These are phyloP conservation scores for Aspergillus sp. DNA, from an alignment of 2,329 filamentous ascomycete genomes.

Conservation along the genomic window DNA sequence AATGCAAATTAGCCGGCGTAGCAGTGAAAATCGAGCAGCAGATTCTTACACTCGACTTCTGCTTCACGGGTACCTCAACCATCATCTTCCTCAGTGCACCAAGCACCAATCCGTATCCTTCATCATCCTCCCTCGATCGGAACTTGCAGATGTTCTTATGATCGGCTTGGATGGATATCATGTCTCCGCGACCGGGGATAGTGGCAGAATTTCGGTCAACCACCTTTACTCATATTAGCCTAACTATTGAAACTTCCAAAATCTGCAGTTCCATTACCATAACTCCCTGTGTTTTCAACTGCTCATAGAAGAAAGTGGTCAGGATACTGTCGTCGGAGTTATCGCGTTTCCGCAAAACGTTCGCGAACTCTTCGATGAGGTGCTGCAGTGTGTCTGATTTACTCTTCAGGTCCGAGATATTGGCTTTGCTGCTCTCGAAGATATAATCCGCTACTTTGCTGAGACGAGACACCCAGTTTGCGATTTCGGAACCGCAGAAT, in stretches of 20 bases:
- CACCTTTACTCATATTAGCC: background rate
- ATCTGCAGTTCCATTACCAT: background rate
- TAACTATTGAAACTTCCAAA: background rate
- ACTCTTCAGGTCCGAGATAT: background rate
- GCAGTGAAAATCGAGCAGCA: background rate
- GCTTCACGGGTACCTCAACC: background rate
- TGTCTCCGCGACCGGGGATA: background rate
- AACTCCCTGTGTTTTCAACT: background rate
- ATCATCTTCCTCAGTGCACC: background rate
- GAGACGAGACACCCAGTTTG: background rate
- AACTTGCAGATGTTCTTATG: background rate
- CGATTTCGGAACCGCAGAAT: background rate
- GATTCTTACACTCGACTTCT: background rate
- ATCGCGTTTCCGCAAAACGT: background rate
- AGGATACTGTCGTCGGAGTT: background rate
- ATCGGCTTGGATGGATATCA: background rate
- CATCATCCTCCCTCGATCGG: background rate
- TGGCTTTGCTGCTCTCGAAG: background rate
- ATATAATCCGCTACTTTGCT: background rate
- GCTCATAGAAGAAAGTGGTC: background rate
- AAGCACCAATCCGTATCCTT: background rate
- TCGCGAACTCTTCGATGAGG: background rate
- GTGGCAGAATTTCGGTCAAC: background rate
- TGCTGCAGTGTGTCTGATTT: background rate
- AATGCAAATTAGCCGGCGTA: background rate